A percentile compares a stretch with the other conserved stretches of the same genome.
These are phyloP conservation scores for Ophiostoma populinum DNA, from an alignment of 2,329 filamentous ascomycete species.

Conservation along the genomic window DNA sequence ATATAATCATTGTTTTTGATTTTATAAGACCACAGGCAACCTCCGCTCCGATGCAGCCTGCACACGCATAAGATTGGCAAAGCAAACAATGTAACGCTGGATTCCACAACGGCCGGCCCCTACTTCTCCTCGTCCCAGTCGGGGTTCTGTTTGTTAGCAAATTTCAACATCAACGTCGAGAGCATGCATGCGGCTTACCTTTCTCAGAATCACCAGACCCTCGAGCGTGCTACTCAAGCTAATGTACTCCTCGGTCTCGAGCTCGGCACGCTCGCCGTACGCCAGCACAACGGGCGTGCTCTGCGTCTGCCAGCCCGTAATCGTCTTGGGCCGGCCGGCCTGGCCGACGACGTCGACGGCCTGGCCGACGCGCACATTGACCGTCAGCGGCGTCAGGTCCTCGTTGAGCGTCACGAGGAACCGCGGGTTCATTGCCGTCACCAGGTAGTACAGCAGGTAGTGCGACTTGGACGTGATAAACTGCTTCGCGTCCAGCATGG, in stretches of 20 bases:
- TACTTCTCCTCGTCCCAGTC: conserved; percentile 36
- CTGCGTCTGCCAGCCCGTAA: conserved; percentile 98
- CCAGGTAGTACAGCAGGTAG: conserved; percentile 94
- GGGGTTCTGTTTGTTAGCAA: conserved; percentile 25
- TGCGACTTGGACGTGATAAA: conserved; percentile 54
- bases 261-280: conserved; percentile 88
- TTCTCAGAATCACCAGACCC: conserved; percentile 87
- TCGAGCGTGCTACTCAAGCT: conserved; percentile 81
- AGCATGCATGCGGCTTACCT: conserved; percentile 37
- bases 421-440: conserved; percentile 89
- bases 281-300: conserved; percentile 91
- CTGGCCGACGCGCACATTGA: conserved; percentile 94
- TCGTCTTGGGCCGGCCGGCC: conserved; percentile 93
- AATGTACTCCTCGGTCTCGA: conserved; percentile 96
- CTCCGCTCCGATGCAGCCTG: too few species aligned
- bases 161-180: too few species aligned
- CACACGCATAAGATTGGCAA: conserved; percentile 9
- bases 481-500: conserved; percentile 89
- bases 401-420: conserved; percentile 96
- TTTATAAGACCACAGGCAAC: too few species aligned
- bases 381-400: conserved; percentile 78
- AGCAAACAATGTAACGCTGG: conserved; percentile 5
- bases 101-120: conserved; percentile 2
- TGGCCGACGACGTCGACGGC: conserved; percentile 96
- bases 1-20: too few species aligned